Evolutionary conservation across 2,329 filamentous ascomycete genomes (phyloP).

Genomic region (Microcera coccophila): DNA sequence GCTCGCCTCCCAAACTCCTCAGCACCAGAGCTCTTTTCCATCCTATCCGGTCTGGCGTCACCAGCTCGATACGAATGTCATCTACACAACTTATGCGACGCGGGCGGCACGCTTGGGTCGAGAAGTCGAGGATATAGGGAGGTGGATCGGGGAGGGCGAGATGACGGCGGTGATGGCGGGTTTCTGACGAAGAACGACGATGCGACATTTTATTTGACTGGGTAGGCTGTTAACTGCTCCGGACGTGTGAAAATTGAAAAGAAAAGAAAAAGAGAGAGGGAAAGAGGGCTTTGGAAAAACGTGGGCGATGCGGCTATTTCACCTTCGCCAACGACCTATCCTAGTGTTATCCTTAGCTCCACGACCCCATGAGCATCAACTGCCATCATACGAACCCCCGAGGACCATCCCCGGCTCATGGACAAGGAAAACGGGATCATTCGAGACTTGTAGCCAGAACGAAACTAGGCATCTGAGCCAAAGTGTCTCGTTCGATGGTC

Average conservation of each 20-base stretch:
- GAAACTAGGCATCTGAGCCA: neutral
- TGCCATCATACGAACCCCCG: slow-evolving; percentile 20
- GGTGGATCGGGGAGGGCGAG: neutral
- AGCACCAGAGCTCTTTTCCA: slow-evolving; percentile 22
- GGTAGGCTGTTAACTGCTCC: too few relatives aligned
- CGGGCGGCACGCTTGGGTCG: slow-evolving; percentile 17
- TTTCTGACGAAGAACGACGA: too few relatives aligned
- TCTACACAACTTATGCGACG: slow-evolving; percentile 13
- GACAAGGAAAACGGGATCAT: neutral
- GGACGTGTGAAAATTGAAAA: too few relatives aligned
- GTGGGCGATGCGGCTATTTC: neutral
- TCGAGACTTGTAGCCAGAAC: neutral
- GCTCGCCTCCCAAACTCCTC: slow-evolving; percentile 19
- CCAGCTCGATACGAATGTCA: slow-evolving; percentile 18
- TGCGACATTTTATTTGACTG: neutral
- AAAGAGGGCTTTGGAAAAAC: neutral
- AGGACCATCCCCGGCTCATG: slow-evolving; percentile 10
- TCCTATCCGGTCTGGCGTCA: slow-evolving; percentile 12
- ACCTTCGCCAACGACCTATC: too few relatives aligned
- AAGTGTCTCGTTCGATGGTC: neutral
- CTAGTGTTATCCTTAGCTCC: too few relatives aligned
- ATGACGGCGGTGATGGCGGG: neutral
- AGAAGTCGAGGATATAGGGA: slow-evolving; percentile 25
- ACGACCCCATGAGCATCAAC: slow-evolving; percentile 19
- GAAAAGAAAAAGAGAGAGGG: neutral